These are phyloP conservation scores for Xylariaceae sp. DNA, from an alignment of 2,329 filamentous ascomycete genomes.

Conservation along the genomic window DNA sequence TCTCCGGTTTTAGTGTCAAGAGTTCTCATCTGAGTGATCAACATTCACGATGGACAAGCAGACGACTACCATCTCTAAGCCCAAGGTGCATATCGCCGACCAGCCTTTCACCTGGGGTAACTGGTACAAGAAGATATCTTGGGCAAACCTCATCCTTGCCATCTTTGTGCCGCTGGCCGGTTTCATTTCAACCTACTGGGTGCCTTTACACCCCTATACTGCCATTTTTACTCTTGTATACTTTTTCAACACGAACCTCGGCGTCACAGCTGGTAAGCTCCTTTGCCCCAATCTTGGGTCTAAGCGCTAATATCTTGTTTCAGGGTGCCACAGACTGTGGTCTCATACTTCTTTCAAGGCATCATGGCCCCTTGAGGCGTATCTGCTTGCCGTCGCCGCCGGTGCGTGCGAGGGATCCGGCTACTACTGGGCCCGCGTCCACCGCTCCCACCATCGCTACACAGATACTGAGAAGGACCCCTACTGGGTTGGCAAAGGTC, in stretches of 20 bases:
- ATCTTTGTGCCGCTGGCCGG: slow-evolving; percentile 72
- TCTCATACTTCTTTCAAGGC: slow-evolving; percentile 46
- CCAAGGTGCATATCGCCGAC: slow-evolving; percentile 88
- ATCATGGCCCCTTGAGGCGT: slow-evolving; percentile 39
- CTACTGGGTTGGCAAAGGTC: slow-evolving; percentile 48
- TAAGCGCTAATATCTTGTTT: no score
- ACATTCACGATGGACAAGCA: no score
- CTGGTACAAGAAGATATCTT: slow-evolving; percentile 92
- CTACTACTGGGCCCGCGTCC: slow-evolving; percentile 46
- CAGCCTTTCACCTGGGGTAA: slow-evolving; percentile 74
- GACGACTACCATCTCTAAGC: no score
- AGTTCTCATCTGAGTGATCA: no score
- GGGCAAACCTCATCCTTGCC: slow-evolving; percentile 83
- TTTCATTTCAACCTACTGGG: slow-evolving; percentile 71
- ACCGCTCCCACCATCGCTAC: slow-evolving; percentile 49
- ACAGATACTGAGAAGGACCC: slow-evolving; percentile 50
- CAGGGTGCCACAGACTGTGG: slow-evolving; percentile 39
- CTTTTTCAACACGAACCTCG: slow-evolving; percentile 34
- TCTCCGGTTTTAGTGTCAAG: no score
- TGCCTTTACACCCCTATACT: slow-evolving; percentile 46
- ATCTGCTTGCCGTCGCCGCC: slow-evolving; percentile 43
- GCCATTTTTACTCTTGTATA: slow-evolving; percentile 42
- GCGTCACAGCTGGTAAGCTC: slow-evolving; percentile 35
- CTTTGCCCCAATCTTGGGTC: no score
- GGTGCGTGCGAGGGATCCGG: slow-evolving; percentile 47